Percentiles rank a stretch among this genome's conserved stretches.
Conservation (phyloP, 257 asterid species). For the Solanum gracilifrons region DNA sequence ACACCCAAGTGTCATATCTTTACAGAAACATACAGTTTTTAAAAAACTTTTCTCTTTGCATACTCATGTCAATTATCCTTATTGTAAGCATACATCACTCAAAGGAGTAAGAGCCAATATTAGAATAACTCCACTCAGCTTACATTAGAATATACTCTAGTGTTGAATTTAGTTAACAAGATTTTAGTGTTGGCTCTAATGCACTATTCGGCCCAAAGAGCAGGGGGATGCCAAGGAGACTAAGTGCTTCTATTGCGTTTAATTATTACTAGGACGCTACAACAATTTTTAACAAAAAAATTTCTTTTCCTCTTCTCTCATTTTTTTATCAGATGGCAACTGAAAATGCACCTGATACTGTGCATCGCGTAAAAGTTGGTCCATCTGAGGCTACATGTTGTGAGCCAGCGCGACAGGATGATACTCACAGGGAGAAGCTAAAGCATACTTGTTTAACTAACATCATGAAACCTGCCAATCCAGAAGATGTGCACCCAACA, state of each 20-base stretch:
- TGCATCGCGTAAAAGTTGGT: not conserved
- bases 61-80: not conserved
- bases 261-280: not conserved
- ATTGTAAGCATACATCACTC: not conserved
- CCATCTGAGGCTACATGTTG: not conserved
- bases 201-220: not conserved
- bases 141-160: not conserved
- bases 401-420: not conserved
- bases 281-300: not conserved
- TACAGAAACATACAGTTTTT: not conserved
- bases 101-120: not conserved
- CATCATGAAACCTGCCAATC: not conserved
- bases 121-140: not conserved
- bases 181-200: not conserved
- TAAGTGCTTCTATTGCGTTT: not conserved
- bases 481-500: not conserved
- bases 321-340: slow-evolving; percentile 5
- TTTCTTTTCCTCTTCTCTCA: not conserved
- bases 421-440: not conserved
- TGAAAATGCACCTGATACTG: not conserved
- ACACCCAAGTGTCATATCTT: not conserved
- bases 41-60: not conserved
- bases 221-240: not conserved
- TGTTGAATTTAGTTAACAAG: not conserved
- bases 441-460: not conserved